Percentiles rank a stretch among this genome's conserved stretches.
These are phyloP conservation scores for Chlamydomonas sp. DNA, from an alignment of 139 green algal genomes.

Conservation along the genomic window DNA sequence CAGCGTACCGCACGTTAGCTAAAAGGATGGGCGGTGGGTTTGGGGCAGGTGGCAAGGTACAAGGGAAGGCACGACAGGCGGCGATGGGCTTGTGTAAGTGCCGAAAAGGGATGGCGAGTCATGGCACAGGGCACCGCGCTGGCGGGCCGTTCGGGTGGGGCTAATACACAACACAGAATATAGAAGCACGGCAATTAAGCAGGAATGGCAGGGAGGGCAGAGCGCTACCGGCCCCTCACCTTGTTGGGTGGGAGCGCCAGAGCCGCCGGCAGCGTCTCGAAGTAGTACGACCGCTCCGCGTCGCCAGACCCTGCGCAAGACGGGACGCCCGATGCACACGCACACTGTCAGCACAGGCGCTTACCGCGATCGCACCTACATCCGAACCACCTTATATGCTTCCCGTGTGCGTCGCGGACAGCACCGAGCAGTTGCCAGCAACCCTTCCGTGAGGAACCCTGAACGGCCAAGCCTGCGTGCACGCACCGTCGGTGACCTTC, in stretches of 20 bases:
- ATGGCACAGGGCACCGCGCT: too few species aligned
- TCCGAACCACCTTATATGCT: too few species aligned
- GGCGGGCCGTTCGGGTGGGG: background rate
- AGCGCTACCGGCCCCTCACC: slow-evolving; percentile 23
- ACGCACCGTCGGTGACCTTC: slow-evolving; percentile 62
- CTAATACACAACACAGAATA: too few species aligned
- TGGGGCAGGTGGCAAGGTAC: too few species aligned
- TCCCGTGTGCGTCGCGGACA: too few species aligned
- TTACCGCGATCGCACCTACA: too few species aligned
- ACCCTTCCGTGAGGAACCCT: background rate
- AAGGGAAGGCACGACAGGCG: too few species aligned
- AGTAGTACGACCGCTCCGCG: slow-evolving; percentile 76
- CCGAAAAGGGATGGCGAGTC: too few species aligned
- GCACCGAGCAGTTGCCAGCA: too few species aligned
- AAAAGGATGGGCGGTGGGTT: too few species aligned
- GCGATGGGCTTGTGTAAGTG: too few species aligned
- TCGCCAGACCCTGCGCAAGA: slow-evolving; percentile 56
- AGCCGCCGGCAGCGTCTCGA: slow-evolving; percentile 62
- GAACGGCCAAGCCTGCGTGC: too few species aligned
- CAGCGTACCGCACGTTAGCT: background rate
- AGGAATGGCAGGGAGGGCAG: background rate
- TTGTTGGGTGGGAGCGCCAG: slow-evolving; percentile 6
- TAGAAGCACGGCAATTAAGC: background rate
- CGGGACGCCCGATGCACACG: background rate
- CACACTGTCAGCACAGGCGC: background rate